Evolutionary conservation across 805 yeast species (phyloP).

Genomic region (Kurtzmaniella fragi): DNA sequence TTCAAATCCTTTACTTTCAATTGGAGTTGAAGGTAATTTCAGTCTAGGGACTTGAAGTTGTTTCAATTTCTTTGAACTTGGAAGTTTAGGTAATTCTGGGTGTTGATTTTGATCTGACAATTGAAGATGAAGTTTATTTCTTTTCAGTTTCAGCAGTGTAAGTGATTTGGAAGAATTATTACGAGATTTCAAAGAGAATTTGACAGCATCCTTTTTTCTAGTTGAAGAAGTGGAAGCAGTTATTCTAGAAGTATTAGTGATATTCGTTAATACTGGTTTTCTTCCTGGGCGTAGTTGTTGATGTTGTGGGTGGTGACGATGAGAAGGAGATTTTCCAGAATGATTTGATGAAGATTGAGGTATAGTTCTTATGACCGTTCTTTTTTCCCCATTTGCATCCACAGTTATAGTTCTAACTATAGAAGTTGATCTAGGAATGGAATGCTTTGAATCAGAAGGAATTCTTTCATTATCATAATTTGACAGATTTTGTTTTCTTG

Average conservation of each 20-base stretch:
- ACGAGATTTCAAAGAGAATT: conserved; percentile 20
- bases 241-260: conserved; percentile 24
- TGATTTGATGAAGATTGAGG: conserved; percentile 17
- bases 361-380: conserved; percentile 17
- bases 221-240: conserved; percentile 35
- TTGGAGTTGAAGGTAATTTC: no score
- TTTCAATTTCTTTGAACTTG: conserved; percentile 9
- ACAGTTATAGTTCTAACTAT: conserved; percentile 37
- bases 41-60: no score
- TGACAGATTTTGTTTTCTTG: conserved; percentile 10
- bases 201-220: conserved; percentile 26
- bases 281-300: conserved; percentile 17
- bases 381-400: conserved; percentile 22
- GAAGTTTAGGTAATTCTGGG: conserved; percentile 7
- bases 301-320: no score
- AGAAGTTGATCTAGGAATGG: conserved; percentile 36
- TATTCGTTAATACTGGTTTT: conserved; percentile 21
- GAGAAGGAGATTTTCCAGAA: conserved; percentile 14
- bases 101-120: conserved; percentile 9
- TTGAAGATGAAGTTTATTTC: neutral
- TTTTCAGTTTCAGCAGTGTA: conserved; percentile 1
- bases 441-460: conserved; percentile 18
- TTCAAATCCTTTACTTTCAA: no score
- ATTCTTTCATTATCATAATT: no score
- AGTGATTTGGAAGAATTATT: conserved; percentile 14